phyloP scores from a whole-genome alignment of 768 basidiomycete genomes.

The Amyloporia xantha region DNA sequence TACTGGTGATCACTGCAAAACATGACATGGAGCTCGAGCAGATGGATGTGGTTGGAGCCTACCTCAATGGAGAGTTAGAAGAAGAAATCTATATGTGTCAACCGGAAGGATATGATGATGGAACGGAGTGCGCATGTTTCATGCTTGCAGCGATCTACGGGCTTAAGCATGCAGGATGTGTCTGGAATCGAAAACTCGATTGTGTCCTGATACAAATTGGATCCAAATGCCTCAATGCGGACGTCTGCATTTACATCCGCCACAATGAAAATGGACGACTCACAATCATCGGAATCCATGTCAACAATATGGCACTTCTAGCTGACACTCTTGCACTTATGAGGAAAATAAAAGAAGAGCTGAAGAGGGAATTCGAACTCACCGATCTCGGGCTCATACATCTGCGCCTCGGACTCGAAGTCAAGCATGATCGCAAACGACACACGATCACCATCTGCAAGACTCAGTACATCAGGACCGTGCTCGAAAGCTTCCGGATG shows the following conservation, averaged over 20 bases:
- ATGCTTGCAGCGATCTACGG: slow-evolving; percentile 24
- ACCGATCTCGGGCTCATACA: background rate
- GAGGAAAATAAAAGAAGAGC: background rate
- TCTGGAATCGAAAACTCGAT: slow-evolving; percentile 23
- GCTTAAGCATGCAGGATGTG: slow-evolving; percentile 25
- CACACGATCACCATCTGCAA: slow-evolving; percentile 26
- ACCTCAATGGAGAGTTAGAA: slow-evolving; percentile 30
- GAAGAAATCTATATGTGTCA: slow-evolving; percentile 37
- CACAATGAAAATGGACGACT: background rate
- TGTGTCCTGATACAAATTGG: background rate
- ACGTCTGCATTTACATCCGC: slow-evolving; percentile 3
- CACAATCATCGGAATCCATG: slow-evolving; percentile 12
- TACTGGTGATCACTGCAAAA: slow-evolving; percentile 31
- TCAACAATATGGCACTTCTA: slow-evolving; percentile 10
- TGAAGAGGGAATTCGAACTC: background rate
- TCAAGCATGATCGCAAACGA: slow-evolving; percentile 18
- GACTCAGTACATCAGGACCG: slow-evolving; percentile 8
- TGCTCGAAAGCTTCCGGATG: slow-evolving; percentile 15
- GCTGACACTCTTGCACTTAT: background rate
- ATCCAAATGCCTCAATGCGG: background rate
- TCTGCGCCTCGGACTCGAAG: slow-evolving; percentile 19
- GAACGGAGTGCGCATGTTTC: slow-evolving; percentile 5
- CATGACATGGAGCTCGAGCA: slow-evolving; percentile 29
- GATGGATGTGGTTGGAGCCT: slow-evolving; percentile 36
- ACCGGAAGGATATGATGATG: slow-evolving; percentile 25